These are phyloP conservation scores for Cadophora malorum DNA, from an alignment of 2,329 filamentous ascomycete species.

Conservation along the genomic window DNA sequence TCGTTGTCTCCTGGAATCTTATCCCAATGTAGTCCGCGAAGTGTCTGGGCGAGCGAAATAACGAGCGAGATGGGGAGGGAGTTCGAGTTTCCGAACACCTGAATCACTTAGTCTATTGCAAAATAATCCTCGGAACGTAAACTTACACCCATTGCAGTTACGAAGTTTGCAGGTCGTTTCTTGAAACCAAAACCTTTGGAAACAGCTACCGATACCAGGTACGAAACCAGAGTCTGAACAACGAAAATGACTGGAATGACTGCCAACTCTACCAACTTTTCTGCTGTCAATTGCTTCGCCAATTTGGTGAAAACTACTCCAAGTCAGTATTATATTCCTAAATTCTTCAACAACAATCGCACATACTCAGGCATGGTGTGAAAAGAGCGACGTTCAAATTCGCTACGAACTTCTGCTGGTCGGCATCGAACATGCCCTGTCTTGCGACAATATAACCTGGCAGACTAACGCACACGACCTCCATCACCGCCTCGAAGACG, in stretches of 20 bases:
- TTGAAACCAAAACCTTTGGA: conserved; percentile 80
- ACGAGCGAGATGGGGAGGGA: conserved; percentile 96
- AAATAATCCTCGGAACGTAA: neutral
- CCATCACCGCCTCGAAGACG: conserved; percentile 92
- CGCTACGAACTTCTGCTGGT: conserved; percentile 94
- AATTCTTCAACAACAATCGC: neutral
- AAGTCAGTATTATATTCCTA: conserved; percentile 22
- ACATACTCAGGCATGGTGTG: conserved; percentile 91
- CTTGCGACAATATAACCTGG: conserved; percentile 93
- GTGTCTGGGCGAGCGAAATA: conserved; percentile 88
- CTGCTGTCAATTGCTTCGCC: conserved; percentile 89
- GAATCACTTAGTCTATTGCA: conserved; percentile 29
- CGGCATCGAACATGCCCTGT: conserved; percentile 91
- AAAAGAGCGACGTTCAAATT: conserved; percentile 97
- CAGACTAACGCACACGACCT: conserved; percentile 93
- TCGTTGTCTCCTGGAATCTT: conserved; percentile 91
- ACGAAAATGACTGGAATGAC: conserved; percentile 96
- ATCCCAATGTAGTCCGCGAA: conserved; percentile 93
- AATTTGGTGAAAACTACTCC: conserved; percentile 90
- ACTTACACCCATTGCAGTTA: conserved; percentile 88
- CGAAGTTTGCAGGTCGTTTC: conserved; percentile 89
- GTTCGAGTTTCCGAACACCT: conserved; percentile 97
- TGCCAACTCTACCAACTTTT: conserved; percentile 87
- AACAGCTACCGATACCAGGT: conserved; percentile 73
- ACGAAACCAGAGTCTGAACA: conserved; percentile 87